Conservation (phyloP, 169 alveolate species). For the Amoebophrya sp. region DNA sequence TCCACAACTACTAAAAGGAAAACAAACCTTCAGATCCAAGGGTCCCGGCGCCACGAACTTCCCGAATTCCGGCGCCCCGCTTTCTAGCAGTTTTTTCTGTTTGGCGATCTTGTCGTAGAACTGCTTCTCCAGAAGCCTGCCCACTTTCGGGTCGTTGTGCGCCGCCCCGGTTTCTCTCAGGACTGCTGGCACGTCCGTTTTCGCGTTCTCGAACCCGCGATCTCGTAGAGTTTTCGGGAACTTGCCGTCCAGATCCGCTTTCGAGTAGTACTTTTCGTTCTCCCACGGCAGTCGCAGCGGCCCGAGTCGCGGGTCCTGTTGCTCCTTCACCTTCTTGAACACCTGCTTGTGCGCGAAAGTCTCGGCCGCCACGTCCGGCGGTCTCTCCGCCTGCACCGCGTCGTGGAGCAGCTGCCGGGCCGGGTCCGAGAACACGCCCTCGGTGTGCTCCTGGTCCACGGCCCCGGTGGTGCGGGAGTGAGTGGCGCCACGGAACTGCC, state of each 20-base stretch:
- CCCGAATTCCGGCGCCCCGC: background rate
- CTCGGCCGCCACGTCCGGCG: background rate
- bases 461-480: background rate
- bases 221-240: background rate
- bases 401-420: background rate
- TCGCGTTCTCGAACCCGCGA: background rate
- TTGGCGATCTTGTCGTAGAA: background rate
- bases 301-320: background rate
- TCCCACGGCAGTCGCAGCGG: background rate
- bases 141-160: background rate
- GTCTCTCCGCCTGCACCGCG: background rate
- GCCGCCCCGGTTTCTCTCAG: background rate
- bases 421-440: background rate
- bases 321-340: background rate
- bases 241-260: background rate
- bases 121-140: background rate
- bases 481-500: background rate
- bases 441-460: background rate
- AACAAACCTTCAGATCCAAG: background rate
- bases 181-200: background rate
- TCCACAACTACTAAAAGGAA: too few species aligned
- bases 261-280: background rate
- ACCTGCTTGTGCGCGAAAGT: background rate
- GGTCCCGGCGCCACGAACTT: background rate
- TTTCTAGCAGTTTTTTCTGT: background rate